Conservation (phyloP, 768 basidiomycete species). For the Thelephora aurantiotincta region DNA sequence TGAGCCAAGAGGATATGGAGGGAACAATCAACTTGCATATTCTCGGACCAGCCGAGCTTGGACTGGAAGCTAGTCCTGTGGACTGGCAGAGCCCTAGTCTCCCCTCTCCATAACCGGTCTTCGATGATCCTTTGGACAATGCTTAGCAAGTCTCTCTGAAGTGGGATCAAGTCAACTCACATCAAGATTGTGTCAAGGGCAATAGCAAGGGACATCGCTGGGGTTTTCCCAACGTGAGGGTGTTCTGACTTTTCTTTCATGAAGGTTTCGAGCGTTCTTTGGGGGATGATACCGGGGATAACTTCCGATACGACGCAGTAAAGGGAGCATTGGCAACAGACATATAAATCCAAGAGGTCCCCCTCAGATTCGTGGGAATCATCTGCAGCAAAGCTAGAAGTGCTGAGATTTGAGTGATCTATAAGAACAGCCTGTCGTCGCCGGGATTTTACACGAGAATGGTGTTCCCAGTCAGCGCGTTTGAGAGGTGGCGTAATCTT, state of each 20-base stretch:
- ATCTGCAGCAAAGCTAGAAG: constrained; percentile 9
- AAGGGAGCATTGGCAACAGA: constrained; percentile 76
- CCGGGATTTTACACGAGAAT: constrained; percentile 34
- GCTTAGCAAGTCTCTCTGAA: constrained; percentile 1
- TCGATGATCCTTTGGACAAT: constrained; percentile 45
- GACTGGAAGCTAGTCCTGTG: constrained; percentile 37
- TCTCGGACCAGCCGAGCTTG: constrained; percentile 53
- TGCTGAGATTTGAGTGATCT: constrained; percentile 5
- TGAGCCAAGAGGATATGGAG: neutral
- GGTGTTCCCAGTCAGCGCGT: constrained; percentile 43
- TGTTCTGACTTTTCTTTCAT: constrained; percentile 43
- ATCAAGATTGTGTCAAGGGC: constrained; percentile 53
- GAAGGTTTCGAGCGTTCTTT: constrained; percentile 47
- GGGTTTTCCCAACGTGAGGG: constrained; percentile 40
- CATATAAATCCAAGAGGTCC: constrained; percentile 58
- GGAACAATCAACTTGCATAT: constrained; percentile 30
- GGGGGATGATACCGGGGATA: constrained; percentile 62
- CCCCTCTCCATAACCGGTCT: constrained; percentile 62
- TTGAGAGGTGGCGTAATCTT: constrained; percentile 49
- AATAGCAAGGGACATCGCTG: constrained; percentile 37
- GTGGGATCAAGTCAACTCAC: constrained; percentile 26
- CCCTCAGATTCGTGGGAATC: constrained; percentile 30
- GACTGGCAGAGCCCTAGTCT: constrained; percentile 42
- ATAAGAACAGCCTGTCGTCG: constrained; percentile 32
- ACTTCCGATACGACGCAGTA: constrained; percentile 57